Conservation (phyloP, 108 stramenopile species). For the Epithemia pelagica region DNA sequence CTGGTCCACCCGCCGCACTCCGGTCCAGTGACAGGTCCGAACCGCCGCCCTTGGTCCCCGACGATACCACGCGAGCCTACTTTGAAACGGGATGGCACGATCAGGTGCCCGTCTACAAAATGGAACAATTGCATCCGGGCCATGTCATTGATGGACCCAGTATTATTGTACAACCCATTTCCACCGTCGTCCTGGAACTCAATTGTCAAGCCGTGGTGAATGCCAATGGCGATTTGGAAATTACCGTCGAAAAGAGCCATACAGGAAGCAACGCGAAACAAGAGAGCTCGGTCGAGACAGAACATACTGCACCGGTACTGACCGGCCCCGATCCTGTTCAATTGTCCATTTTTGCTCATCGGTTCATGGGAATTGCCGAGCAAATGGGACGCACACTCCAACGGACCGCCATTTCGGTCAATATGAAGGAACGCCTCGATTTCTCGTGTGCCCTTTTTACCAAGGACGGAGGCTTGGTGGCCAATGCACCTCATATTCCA, state of each 20-base stretch:
- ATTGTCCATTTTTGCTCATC: conserved; percentile 89
- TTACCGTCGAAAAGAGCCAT: conserved; percentile 44
- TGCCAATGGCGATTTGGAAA: conserved; percentile 87
- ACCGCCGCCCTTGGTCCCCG: conserved; percentile 31
- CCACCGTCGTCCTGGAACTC: conserved; percentile 93
- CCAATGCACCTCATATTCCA: conserved; percentile 98
- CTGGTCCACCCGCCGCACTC: conserved; percentile 26
- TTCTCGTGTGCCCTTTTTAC: conserved; percentile 97
- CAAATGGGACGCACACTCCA: conserved; percentile 98
- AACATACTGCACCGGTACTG: conserved; percentile 11
- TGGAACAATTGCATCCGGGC: conserved; percentile 74
- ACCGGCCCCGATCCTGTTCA: conserved; percentile 83
- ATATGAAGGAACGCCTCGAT: conserved; percentile 98
- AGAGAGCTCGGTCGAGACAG: conserved; percentile 5
- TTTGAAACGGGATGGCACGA: conserved; percentile 91
- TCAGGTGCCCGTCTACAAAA: conserved; percentile 76
- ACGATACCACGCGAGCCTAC: conserved; percentile 67
- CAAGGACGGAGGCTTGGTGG: conserved; percentile 90
- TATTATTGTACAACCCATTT: conserved; percentile 91
- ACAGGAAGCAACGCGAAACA: too few relatives aligned
- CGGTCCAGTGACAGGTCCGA: background rate
- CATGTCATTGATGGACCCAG: conserved; percentile 83
- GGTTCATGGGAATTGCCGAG: conserved; percentile 99
- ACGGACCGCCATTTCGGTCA: conserved; percentile 92
- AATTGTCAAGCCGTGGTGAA: conserved; percentile 83